Base-by-base conservation (phyloP, 768 basidiomycete species). In the Chalciporus piperatus region DNA sequence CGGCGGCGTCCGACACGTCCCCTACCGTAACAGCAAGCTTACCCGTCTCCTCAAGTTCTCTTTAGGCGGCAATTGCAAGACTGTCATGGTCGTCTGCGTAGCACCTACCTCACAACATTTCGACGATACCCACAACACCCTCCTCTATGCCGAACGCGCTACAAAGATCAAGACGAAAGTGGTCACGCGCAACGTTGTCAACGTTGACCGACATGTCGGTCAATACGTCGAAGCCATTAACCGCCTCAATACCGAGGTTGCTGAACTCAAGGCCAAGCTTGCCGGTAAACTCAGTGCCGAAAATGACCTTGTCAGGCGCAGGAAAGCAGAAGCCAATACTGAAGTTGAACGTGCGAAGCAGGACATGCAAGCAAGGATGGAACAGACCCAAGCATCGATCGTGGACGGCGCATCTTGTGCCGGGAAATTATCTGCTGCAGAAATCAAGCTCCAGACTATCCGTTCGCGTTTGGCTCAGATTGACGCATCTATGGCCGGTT, bases 101-200 rank as follows among this genome's bases (percentile, higher is more conserved):
- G 94, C 94, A 1, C 97, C 97, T 2, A 93, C 94, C 5, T 94
- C 93, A 33, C 81, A 81, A 33, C 94, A 99, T 72, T 97, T 98
- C 67, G 97, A 98, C 64, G 97, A 99, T 68, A 98, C 97, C 28
- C 93, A 97, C 67, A 99, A 99, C 67, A 98, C 97, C 2, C 85
- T 99, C 43, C 76, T 97, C 54, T 99, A 98, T 69, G 97, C 97
- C 20, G 95, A 99, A 61, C 88, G 95, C 41, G 96, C 97, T 23
- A 97, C 97, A 52, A 92, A 94, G 75, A 98, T 99, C 72, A 95
- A 95, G 76, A 98, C 96, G 16, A 96, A 92, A 68, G 93, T 98
- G 48, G 86, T 98, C 53, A 94, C 95, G 1, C 81, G 92, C 41
- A 98, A 99, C 66, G 88, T 96, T 27, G 87, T 96, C 62, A 94